Evolutionary conservation across 2,329 filamentous ascomycete genomes (phyloP).

Genomic region (Ceratocystis alfenasii): DNA sequence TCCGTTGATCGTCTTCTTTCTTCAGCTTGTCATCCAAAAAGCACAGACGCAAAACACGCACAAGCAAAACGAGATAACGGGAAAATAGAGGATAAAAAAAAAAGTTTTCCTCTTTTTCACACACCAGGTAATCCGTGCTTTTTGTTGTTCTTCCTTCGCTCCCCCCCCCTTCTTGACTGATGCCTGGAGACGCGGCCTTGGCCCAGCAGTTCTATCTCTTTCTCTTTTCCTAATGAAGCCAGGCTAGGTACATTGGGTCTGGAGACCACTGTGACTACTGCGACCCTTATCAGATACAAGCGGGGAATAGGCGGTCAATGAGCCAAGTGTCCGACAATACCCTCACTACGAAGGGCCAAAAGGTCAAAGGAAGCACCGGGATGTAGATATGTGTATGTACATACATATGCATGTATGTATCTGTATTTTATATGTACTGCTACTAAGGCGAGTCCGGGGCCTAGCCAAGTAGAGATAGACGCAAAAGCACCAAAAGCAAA

Average conservation of each 20-base stretch:
- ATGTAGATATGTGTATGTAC: background rate
- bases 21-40: constrained; percentile 1
- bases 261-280: no score
- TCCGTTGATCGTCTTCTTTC: background rate
- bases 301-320: no score
- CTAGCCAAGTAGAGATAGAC: no score
- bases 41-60: background rate
- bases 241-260: no score
- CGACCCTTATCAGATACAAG: no score
- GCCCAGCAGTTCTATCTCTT: no score
- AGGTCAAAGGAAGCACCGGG: no score
- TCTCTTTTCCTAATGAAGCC: no score
- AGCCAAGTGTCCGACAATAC: no score
- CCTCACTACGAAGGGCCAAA: no score
- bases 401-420: background rate
- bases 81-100: background rate
- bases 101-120: background rate
- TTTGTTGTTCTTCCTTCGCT: background rate
- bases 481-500: no score
- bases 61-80: background rate
- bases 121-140: background rate
- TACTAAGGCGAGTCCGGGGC: constrained; percentile 4
- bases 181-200: background rate
- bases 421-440: background rate
- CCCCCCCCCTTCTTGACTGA: background rate